These are phyloP conservation scores for Cytospora schulzeri DNA, from an alignment of 2,329 filamentous ascomycete genomes.

Conservation along the genomic window DNA sequence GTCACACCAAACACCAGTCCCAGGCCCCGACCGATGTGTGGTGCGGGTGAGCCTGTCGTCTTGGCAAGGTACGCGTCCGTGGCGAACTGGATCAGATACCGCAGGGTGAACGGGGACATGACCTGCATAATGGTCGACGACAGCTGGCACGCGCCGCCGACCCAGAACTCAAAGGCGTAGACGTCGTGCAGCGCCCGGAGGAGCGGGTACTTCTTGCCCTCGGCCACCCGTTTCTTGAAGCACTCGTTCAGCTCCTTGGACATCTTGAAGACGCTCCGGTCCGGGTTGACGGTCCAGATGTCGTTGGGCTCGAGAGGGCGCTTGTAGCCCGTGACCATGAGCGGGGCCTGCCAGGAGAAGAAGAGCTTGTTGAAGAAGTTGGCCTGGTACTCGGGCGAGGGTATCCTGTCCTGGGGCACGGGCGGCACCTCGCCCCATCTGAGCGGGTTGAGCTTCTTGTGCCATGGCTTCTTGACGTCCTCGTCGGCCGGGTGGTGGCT, in stretches of 20 bases:
- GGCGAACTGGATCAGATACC: slow-evolving; percentile 85
- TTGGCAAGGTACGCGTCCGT: slow-evolving; percentile 74
- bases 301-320: slow-evolving; percentile 81
- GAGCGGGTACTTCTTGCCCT: slow-evolving; percentile 73
- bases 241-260: slow-evolving; percentile 66
- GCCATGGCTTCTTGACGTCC: slow-evolving; percentile 59
- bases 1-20: slow-evolving; percentile 85
- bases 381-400: slow-evolving; percentile 72
- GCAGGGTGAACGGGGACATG: slow-evolving; percentile 79
- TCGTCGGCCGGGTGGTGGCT: slow-evolving; percentile 34
- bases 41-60: slow-evolving; percentile 52
- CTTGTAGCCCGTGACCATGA: slow-evolving; percentile 89
- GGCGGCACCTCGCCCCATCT: slow-evolving; percentile 60
- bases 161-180: slow-evolving; percentile 80
- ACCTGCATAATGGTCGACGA: slow-evolving; percentile 75
- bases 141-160: slow-evolving; percentile 79
- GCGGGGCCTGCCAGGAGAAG: slow-evolving; percentile 86
- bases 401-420: slow-evolving; percentile 53
- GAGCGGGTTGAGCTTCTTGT: slow-evolving; percentile 63
- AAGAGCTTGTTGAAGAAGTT: slow-evolving; percentile 73
- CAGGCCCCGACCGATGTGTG: slow-evolving; percentile 73
- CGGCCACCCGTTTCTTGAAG: slow-evolving; percentile 68
- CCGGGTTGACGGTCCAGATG: slow-evolving; percentile 85
- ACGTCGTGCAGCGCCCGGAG: slow-evolving; percentile 83
- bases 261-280: slow-evolving; percentile 71